These are phyloP conservation scores for Emmonsiellopsis sp. DNA, from an alignment of 2,329 filamentous ascomycete genomes.

Conservation along the genomic window DNA sequence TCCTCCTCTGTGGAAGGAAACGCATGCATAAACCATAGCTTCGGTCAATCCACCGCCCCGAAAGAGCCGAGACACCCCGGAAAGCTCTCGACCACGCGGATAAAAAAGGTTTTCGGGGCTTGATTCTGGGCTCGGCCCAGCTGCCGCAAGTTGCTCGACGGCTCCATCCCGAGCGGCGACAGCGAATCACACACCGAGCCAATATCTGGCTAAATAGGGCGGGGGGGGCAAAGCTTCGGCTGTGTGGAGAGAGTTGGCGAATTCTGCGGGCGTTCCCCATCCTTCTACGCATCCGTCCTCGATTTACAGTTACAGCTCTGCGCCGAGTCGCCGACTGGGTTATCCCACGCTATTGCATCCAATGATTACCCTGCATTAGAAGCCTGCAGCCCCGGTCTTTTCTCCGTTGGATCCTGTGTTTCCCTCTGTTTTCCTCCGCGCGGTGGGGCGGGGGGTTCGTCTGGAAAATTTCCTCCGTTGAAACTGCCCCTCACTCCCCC, in stretches of 20 bases:
- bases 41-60: too few relatives aligned
- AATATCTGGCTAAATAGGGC: not conserved
- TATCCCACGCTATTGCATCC: too few relatives aligned
- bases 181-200: too few relatives aligned
- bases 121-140: not conserved
- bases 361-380: too few relatives aligned
- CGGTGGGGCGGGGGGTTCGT: not conserved
- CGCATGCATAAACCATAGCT: not conserved
- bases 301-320: too few relatives aligned
- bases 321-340: too few relatives aligned
- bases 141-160: not conserved
- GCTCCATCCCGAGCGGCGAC: not conserved
- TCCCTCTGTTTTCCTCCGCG: conserved; percentile 4
- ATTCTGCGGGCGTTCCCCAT: not conserved
- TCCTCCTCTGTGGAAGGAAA: conserved; percentile 13
- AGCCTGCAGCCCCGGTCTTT: not conserved
- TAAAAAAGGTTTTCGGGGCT: not conserved
- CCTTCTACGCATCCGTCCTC: too few relatives aligned
- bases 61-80: too few relatives aligned
- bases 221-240: conserved; percentile 2
- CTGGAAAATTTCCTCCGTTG: conserved; percentile 1
- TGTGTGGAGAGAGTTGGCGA: conserved; percentile 9
- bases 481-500: not conserved
- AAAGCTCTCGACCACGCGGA: too few relatives aligned
- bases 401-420: conserved; percentile 7